These are phyloP conservation scores for Colletotrichum chlorophyti DNA, from an alignment of 2,329 filamentous ascomycete species.

Conservation along the genomic window DNA sequence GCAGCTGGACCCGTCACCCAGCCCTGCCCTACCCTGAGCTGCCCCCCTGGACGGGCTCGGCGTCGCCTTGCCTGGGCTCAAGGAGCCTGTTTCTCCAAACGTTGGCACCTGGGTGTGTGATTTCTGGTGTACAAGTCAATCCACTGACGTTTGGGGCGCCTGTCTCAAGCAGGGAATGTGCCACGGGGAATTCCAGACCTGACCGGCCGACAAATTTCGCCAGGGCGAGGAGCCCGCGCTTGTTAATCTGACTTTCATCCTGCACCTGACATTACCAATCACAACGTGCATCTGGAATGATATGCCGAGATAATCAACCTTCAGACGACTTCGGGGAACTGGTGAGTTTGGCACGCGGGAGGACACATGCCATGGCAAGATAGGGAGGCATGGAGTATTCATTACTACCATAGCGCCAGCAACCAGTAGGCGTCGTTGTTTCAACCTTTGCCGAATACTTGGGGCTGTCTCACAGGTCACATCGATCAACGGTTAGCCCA, in stretches of 20 bases:
- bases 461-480: slow-evolving; percentile 16
- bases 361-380: background rate
- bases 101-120: background rate
- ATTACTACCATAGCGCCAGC: slow-evolving; percentile 4
- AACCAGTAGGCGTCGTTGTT: slow-evolving; percentile 19
- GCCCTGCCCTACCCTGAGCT: background rate
- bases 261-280: slow-evolving; percentile 8
- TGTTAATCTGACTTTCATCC: slow-evolving; percentile 14
- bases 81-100: too few species aligned
- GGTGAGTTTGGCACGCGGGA: slow-evolving; percentile 13
- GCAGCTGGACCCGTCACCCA: background rate
- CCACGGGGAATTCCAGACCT: slow-evolving; percentile 28
- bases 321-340: slow-evolving; percentile 12
- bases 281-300: slow-evolving; percentile 17
- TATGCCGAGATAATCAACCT: slow-evolving; percentile 6
- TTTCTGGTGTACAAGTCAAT: background rate
- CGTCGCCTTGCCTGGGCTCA: slow-evolving; percentile 7
- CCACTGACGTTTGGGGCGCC: background rate
- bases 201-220: slow-evolving; percentile 27
- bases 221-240: slow-evolving; percentile 18
- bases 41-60: background rate
- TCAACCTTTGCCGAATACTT: slow-evolving; percentile 20
- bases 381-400: background rate
- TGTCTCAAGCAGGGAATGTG: slow-evolving; percentile 7
- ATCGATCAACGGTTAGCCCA: slow-evolving; percentile 8